Conservation (phyloP, 441 rosid genomes). For the Adansonia rubrostipa region DNA sequence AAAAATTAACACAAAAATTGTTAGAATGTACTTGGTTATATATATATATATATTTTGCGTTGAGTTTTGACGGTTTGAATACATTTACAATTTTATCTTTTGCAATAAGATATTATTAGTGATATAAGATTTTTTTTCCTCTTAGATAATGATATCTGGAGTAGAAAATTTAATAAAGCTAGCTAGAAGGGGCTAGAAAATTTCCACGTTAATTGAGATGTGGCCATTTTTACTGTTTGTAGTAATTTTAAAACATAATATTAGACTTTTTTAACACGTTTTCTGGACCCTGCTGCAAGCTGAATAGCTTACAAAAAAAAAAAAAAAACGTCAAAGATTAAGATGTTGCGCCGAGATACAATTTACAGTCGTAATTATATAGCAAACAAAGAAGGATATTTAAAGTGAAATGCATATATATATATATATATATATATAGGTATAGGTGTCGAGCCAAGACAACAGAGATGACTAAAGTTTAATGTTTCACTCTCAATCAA, state of each 20-base stretch:
- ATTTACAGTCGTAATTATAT: conserved; percentile 4
- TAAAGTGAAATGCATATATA: conserved; percentile 3
- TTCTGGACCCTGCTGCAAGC: conserved; percentile 23
- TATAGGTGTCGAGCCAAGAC: conserved; percentile 25
- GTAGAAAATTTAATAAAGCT: background rate
- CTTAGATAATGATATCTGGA: no score
- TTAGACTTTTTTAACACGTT: conserved; percentile 14
- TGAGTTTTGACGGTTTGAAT: no score
- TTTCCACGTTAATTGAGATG: background rate
- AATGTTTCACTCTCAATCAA: conserved; percentile 30
- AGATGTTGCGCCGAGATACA: background rate
- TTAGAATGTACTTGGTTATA: no score
- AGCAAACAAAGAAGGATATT: background rate
- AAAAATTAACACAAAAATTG: no score
- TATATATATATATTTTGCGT: no score
- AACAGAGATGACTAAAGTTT: conserved; percentile 30
- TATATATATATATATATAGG: background rate
- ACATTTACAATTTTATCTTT: no score
- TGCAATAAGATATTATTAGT: no score
- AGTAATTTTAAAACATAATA: background rate
- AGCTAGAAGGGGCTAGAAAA: background rate
- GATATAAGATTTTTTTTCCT: no score
- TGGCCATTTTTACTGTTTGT: background rate
- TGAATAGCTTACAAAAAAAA: no score
- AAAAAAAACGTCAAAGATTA: conserved; percentile 27